A percentile compares a stretch with the other conserved stretches of the same genome.
These are phyloP conservation scores for Ophiostoma sp. DNA, from an alignment of 2,329 filamentous ascomycete genomes.

Conservation along the genomic window DNA sequence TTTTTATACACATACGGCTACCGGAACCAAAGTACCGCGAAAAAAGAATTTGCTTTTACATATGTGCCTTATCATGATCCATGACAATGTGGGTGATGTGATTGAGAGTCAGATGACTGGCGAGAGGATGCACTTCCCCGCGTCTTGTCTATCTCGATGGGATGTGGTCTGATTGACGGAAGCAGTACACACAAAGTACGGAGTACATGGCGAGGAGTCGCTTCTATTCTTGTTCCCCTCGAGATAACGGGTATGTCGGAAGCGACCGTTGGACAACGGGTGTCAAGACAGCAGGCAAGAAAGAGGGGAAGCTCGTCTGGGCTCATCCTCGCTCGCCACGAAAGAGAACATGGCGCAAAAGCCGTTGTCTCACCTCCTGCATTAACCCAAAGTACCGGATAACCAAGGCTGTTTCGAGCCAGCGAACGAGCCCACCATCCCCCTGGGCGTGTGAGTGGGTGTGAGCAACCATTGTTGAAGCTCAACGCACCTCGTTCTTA, in stretches of 20 bases:
- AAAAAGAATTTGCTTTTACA: background rate
- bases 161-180: background rate
- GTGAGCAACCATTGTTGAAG: background rate
- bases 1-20: slow-evolving; percentile 5
- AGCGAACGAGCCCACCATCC: background rate
- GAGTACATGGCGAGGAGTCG: background rate
- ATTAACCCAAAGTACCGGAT: background rate
- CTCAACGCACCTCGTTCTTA: background rate
- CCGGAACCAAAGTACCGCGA: slow-evolving; percentile 6
- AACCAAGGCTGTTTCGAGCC: background rate
- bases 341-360: background rate
- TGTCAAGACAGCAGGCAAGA: background rate
- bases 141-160: background rate
- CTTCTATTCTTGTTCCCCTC: background rate
- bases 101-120: background rate
- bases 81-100: background rate
- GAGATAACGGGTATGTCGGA: slow-evolving; percentile 4
- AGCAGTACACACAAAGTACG: background rate
- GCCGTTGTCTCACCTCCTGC: background rate
- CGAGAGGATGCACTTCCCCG: background rate
- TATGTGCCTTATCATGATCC: background rate
- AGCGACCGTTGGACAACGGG: background rate
- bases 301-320: background rate
- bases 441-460: background rate
- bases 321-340: background rate